A percentile compares a stretch with the other conserved stretches of the same genome.
Conservation (phyloP, 1,139 yeast species). For the Candida gigantensis region DNA sequence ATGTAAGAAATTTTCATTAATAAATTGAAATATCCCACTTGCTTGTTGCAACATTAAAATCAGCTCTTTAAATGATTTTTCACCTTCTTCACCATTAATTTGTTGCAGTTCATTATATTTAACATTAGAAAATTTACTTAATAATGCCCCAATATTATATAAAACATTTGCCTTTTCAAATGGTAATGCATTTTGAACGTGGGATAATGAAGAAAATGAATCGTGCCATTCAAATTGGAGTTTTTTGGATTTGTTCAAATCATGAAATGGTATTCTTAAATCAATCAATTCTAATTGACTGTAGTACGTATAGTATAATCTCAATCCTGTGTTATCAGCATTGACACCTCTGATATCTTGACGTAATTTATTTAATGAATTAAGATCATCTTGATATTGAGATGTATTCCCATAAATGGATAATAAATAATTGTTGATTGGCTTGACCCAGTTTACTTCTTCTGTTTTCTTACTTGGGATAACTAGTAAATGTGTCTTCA, state of each 20-base stretch:
- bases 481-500: conserved; percentile 39
- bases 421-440: conserved; percentile 59
- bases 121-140: conserved; percentile 52
- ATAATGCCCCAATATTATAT: conserved; percentile 56
- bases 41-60: conserved; percentile 70
- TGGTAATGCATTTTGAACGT: conserved; percentile 59
- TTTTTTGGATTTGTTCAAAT: conserved; percentile 50
- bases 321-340: conserved; percentile 50
- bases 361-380: conserved; percentile 58
- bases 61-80: conserved; percentile 51
- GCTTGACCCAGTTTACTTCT: conserved; percentile 64
- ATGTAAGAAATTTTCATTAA: conserved; percentile 81
- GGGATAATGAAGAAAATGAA: conserved; percentile 52
- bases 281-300: conserved; percentile 82
- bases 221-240: conserved; percentile 81
- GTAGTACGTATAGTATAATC: conserved; percentile 68
- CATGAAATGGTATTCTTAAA: conserved; percentile 67
- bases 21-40: conserved; percentile 72
- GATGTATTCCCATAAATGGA: conserved; percentile 64
- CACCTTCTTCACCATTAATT: conserved; percentile 34
- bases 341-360: conserved; percentile 60
- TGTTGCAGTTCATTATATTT: conserved; percentile 42
- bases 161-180: conserved; percentile 87
- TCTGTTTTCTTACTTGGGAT: conserved; percentile 57
- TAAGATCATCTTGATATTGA: conserved; percentile 59